A percentile compares a stretch with the other conserved stretches of the same genome.
Evolutionary conservation across 2,329 filamentous ascomycete species (phyloP).

Genomic region (Coniochaeta hoffmannii): DNA sequence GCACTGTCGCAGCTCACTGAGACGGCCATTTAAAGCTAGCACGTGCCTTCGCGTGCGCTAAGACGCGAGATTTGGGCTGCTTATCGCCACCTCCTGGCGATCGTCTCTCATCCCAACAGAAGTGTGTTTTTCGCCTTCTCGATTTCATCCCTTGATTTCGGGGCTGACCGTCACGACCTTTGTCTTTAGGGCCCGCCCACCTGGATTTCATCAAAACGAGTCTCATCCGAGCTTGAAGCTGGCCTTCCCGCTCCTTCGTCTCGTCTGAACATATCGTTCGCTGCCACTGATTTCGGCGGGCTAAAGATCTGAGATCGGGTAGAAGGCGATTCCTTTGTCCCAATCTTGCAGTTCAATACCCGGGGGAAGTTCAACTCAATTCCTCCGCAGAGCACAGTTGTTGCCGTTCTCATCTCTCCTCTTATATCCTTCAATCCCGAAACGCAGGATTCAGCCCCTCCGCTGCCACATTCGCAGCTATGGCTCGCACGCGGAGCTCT

Average conservation of each 20-base stretch:
- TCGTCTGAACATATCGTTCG: neutral
- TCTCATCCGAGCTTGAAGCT: neutral
- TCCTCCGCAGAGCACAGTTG: neutral
- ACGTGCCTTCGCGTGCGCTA: neutral
- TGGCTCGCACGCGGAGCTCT: neutral
- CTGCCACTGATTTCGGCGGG: neutral
- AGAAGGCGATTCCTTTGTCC: neutral
- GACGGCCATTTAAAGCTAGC: neutral
- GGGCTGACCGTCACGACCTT: neutral
- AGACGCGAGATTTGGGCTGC: neutral
- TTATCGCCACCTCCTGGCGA: slow-evolving; percentile 1
- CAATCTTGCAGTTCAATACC: neutral
- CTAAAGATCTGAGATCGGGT: neutral
- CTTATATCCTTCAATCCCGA: neutral
- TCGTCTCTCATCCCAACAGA: neutral
- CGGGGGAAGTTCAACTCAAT: neutral
- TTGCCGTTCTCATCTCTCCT: neutral
- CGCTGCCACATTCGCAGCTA: neutral
- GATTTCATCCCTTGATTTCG: neutral
- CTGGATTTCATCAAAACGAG: neutral
- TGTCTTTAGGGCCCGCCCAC: neutral
- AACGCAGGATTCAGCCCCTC: neutral
- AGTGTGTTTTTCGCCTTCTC: neutral
- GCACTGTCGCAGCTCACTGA: neutral
- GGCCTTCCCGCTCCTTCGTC: neutral